Conservation (phyloP, 2,329 filamentous ascomycete genomes). For the Exophiala lecanii-corni region DNA sequence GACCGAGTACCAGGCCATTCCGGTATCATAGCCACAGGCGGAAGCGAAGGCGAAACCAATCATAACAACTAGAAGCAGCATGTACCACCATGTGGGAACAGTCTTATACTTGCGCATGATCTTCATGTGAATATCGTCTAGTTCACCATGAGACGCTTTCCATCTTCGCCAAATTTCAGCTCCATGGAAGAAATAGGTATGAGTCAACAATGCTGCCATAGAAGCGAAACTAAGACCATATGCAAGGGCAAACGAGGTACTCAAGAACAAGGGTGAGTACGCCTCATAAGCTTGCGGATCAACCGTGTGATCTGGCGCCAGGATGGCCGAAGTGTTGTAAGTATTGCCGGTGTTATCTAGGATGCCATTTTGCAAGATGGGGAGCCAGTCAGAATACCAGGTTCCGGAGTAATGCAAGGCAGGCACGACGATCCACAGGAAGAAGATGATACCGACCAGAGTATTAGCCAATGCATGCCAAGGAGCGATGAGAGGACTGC, state of each 20-base stretch:
- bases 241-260: constrained; percentile 52
- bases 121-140: constrained; percentile 42
- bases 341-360: constrained; percentile 34
- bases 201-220: constrained; percentile 52
- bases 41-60: constrained; percentile 56
- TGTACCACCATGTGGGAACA: constrained; percentile 47
- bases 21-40: constrained; percentile 36
- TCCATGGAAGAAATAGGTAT: constrained; percentile 36
- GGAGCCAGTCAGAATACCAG: constrained; percentile 33
- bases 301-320: constrained; percentile 31
- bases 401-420: constrained; percentile 33
- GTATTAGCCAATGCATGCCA: constrained; percentile 31
- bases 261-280: constrained; percentile 63
- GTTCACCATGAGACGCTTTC: constrained; percentile 36
- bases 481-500: constrained; percentile 31
- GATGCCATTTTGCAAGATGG: constrained; percentile 31
- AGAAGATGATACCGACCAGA: constrained; percentile 31
- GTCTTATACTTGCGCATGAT: constrained; percentile 39
- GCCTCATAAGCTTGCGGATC: constrained; percentile 42
- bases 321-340: constrained; percentile 34
- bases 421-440: constrained; percentile 31
- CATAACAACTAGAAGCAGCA: constrained; percentile 49
- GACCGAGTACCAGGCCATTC: constrained; percentile 44
- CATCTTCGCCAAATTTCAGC: constrained; percentile 34
- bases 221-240: constrained; percentile 66